These are phyloP conservation scores for Sutorius eximius DNA, from an alignment of 1,284 basidiomycete species.

Conservation along the genomic window DNA sequence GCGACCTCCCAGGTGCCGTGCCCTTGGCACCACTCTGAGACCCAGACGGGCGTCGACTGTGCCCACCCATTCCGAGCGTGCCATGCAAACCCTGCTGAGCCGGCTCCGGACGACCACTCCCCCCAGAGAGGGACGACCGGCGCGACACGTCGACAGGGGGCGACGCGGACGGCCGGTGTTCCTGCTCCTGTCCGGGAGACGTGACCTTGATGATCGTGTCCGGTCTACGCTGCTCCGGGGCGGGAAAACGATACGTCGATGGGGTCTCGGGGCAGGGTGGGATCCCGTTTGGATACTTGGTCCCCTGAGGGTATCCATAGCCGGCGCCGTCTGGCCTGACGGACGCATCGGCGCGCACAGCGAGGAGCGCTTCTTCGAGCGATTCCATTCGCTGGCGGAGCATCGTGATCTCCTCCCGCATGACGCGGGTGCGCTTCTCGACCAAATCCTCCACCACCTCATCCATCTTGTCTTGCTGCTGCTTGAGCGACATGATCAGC, in stretches of 20 bases:
- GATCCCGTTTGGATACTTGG: constrained; percentile 29
- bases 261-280: constrained; percentile 23
- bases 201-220: constrained; percentile 22
- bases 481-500: constrained; percentile 51
- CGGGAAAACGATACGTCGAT: constrained; percentile 28
- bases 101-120: constrained; percentile 46
- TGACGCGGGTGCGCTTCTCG: constrained; percentile 51
- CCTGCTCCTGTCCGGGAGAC: constrained; percentile 29
- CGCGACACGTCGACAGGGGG: constrained; percentile 46
- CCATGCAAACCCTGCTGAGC: constrained; percentile 27
- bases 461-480: constrained; percentile 56
- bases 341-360: constrained; percentile 35
- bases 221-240: constrained; percentile 25
- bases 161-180: constrained; percentile 35
- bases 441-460: constrained; percentile 57
- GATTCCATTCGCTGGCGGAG: constrained; percentile 58
- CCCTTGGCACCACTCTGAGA: constrained; percentile 20
- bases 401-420: constrained; percentile 57
- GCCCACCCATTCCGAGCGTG: constrained; percentile 24
- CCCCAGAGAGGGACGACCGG: constrained; percentile 45
- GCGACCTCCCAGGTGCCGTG: constrained; percentile 21
- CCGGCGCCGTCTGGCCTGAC: constrained; percentile 29
- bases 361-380: constrained; percentile 53
- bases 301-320: constrained; percentile 20
- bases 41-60: constrained; percentile 19